Percentiles rank a stretch among this genome's conserved stretches.
Evolutionary conservation across 2,329 filamentous ascomycete species (phyloP).

Genomic region (Clarireedia sp.): DNA sequence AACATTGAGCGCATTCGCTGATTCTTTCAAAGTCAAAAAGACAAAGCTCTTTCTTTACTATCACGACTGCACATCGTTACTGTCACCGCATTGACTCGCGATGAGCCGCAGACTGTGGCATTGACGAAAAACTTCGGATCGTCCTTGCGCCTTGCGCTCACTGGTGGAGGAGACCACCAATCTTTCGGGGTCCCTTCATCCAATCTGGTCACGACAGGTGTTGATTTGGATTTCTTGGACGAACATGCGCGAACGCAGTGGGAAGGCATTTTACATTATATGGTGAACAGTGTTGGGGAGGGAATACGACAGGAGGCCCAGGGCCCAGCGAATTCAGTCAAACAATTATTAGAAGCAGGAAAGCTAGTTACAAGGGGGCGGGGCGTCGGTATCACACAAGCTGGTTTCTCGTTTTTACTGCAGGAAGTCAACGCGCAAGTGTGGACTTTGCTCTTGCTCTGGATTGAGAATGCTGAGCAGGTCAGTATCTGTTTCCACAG

Average conservation of each 20-base stretch:
- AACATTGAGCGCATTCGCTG: conserved; percentile 8
- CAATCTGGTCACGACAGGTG: conserved; percentile 50
- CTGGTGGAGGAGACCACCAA: conserved; percentile 74
- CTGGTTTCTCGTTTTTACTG: conserved; percentile 88
- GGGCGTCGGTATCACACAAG: conserved; percentile 72
- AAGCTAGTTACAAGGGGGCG: conserved; percentile 62
- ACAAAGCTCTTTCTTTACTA: conserved; percentile 75
- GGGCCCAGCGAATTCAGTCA: conserved; percentile 68
- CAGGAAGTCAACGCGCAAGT: conserved; percentile 96
- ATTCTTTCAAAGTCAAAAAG: conserved; percentile 54
- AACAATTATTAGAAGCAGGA: conserved; percentile 72
- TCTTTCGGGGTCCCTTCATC: conserved; percentile 85
- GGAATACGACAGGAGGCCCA: conserved; percentile 40
- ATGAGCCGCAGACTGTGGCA: conserved; percentile 61
- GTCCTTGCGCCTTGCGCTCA: conserved; percentile 78
- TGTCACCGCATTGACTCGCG: conserved; percentile 52
- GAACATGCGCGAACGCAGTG: conserved; percentile 80
- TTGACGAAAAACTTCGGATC: conserved; percentile 75
- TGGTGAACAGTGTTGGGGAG: conserved; percentile 67
- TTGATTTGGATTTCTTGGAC: conserved; percentile 70
- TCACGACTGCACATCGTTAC: conserved; percentile 79
- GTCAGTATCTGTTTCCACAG: conserved; percentile 28
- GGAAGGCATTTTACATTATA: conserved; percentile 93
- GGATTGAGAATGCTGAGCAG: conserved; percentile 74
- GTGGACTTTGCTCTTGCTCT: conserved; percentile 89